Conservation (phyloP, 352 stramenopile genomes). For the Albugo laibachii region DNA sequence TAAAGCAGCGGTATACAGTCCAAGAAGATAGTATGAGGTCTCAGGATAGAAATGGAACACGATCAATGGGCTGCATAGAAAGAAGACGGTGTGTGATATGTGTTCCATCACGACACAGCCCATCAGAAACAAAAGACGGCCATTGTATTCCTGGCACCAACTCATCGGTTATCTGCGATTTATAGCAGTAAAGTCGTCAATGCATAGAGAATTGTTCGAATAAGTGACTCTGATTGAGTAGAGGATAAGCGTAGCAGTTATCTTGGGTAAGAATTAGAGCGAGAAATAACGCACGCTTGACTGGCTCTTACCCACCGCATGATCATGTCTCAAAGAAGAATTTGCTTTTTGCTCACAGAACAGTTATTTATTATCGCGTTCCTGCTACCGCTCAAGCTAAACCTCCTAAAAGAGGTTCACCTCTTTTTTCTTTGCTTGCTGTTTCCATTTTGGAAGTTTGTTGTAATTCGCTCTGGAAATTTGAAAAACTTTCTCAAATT, state of each 20-base stretch:
- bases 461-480: constrained; percentile 35
- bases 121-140: constrained; percentile 60
- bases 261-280: too few relatives aligned
- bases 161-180: constrained; percentile 1
- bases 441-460: constrained; percentile 67
- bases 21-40: constrained; percentile 44
- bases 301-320: too few relatives aligned
- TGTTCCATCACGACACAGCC: constrained; percentile 64
- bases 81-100: constrained; percentile 41
- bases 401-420: constrained; percentile 42
- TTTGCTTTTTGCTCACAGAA: too few relatives aligned
- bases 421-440: constrained; percentile 78
- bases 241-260: too few relatives aligned
- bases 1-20: constrained; percentile 61
- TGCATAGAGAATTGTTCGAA: too few relatives aligned
- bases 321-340: too few relatives aligned
- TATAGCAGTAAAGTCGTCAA: too few relatives aligned
- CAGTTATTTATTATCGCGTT: too few relatives aligned
- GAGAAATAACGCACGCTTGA: too few relatives aligned
- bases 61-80: constrained; percentile 49
- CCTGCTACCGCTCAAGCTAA: too few relatives aligned
- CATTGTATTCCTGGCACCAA: constrained; percentile 49
- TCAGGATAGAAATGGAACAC: constrained; percentile 57
- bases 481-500: constrained; percentile 56
- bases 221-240: too few relatives aligned